Evolutionary conservation across 345 rosid genomes (phyloP), one percentile per base, ranked within the genome.

Genomic region (Citrus maxima): DNA sequence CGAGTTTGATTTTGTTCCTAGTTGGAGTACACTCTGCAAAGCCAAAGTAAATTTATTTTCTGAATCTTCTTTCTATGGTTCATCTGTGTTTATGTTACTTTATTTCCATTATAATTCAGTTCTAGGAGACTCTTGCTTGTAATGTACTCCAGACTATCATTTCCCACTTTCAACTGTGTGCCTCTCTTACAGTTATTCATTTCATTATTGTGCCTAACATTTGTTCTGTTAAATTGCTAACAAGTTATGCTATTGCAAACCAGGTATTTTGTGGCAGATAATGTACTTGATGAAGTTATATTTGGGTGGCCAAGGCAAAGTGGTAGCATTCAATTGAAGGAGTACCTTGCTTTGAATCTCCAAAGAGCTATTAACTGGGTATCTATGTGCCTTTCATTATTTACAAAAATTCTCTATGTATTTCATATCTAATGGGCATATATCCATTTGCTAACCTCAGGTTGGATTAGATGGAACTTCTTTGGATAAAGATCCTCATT

Each of bases 251-350:
- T 79, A 65, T 60, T 76, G 72, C 46, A 67, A 61, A 51, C 72
- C 71, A 95, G 98, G 88, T 95, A 92, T 78, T 95, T 92, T 82
- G 87, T 95, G 73, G 91, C 97, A 22, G 98, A 95, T 86, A 95
- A 85, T 28, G 88, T 95, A 65, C 93, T 92, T 71, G 98, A 90
- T 79, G 98, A 95, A 75, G 86, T 93, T 80, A 90, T 89, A 58
- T 92, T 95, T 88, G 98, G 99, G 64, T 93, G 97, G 97, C 97
- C 99, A 74, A 89, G 97, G 86, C 88, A 87, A 88, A 93, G 86
- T 82, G 87, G 88, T 69, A 85, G 85, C 83, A 76, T 81, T 77
- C 90, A 90, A 72, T 78, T 88, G 55, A 92, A 87, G 82, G 92
- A 93, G 87, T 83, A 82, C 28, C 84, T 95, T 84, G 87, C 90